Percentiles rank a stretch among this genome's conserved stretches.
These are phyloP conservation scores for Talaromyces rugulosus DNA, from an alignment of 2,329 filamentous ascomycete species.

Conservation along the genomic window DNA sequence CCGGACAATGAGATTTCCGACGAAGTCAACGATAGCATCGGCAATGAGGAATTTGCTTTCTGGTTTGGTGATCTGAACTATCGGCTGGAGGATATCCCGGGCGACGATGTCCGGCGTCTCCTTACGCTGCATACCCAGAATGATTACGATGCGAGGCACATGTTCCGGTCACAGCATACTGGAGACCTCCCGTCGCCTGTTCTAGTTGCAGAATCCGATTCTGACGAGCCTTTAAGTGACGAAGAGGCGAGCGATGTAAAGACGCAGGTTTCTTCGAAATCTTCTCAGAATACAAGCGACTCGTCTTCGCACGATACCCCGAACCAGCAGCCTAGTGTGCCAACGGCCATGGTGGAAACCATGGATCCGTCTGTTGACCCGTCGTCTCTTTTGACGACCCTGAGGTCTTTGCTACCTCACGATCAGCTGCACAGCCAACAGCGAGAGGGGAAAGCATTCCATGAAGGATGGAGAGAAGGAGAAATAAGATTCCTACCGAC, in stretches of 20 bases:
- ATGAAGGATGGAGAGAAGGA: constrained; percentile 90
- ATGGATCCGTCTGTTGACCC: constrained; percentile 72
- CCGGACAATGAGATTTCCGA: constrained; percentile 60
- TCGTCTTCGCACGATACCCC: neutral
- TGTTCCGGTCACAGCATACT: constrained; percentile 23
- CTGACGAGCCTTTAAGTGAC: constrained; percentile 5
- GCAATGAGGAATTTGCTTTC: constrained; percentile 88
- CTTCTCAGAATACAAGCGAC: neutral
- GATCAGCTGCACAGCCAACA: constrained; percentile 80
- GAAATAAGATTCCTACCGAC: constrained; percentile 84
- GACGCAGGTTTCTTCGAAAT: constrained; percentile 6
- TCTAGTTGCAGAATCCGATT: constrained; percentile 6
- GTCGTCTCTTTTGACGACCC: constrained; percentile 78
- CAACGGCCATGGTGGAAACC: constrained; percentile 46
- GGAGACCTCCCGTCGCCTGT: constrained; percentile 18
- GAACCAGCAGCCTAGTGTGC: neutral
- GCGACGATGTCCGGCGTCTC: constrained; percentile 81
- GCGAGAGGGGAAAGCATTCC: constrained; percentile 70
- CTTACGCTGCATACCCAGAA: constrained; percentile 77
- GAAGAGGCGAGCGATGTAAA: constrained; percentile 12
- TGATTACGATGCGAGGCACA: constrained; percentile 61
- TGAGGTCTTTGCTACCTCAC: constrained; percentile 81
- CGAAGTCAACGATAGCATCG: constrained; percentile 58
- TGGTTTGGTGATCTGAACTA: constrained; percentile 98
- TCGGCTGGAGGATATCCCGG: constrained; percentile 79